Percentiles rank a stretch among this genome's conserved stretches.
Conservation (phyloP, 441 rosid genomes). For the Croton setiger region DNA sequence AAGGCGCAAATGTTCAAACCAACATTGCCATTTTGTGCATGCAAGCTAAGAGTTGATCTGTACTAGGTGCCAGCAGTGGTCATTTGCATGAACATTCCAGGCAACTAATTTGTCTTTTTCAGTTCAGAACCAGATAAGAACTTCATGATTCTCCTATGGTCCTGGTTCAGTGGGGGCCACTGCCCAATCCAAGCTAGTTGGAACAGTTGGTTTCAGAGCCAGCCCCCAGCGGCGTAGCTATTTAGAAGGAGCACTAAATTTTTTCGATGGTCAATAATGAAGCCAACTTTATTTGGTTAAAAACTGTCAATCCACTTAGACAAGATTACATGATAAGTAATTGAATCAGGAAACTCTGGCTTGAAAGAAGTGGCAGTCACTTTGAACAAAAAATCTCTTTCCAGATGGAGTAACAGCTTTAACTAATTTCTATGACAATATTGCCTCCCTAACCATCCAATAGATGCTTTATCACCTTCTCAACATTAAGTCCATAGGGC, state of each 20-base stretch:
- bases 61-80: too few relatives aligned
- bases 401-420: not conserved
- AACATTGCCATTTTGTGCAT: too few relatives aligned
- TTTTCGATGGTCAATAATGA: not conserved
- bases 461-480: slow-evolving; percentile 1
- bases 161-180: too few relatives aligned
- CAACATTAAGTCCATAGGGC: not conserved
- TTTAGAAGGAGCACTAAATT: not conserved
- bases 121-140: too few relatives aligned
- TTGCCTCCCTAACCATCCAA: not conserved
- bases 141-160: too few relatives aligned
- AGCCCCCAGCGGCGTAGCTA: too few relatives aligned
- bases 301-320: not conserved
- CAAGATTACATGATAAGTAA: not conserved
- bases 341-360: not conserved
- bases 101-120: too few relatives aligned
- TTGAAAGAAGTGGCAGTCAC: not conserved
- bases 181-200: too few relatives aligned
- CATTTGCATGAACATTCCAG: too few relatives aligned
- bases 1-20: too few relatives aligned
- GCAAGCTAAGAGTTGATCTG: too few relatives aligned
- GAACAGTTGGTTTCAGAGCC: too few relatives aligned
- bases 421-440: not conserved
- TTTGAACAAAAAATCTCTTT: not conserved
- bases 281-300: not conserved